Evolutionary conservation across 441 rosid species (phyloP).

Genomic region (Metrosideros polymorpha): DNA sequence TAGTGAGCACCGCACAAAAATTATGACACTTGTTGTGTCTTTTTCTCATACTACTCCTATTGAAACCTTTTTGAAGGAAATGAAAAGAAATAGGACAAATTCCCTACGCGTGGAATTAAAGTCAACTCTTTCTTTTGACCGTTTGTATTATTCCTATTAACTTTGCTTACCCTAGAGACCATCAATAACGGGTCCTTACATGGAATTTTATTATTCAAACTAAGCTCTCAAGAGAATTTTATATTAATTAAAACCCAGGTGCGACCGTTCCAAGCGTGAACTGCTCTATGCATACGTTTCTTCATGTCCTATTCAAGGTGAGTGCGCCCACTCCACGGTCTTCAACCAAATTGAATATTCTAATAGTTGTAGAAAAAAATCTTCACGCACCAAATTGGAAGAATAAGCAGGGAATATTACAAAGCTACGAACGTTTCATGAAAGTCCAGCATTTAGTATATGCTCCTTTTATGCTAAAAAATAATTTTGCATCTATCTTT

Average conservation of each 20-base stretch:
- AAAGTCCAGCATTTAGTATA: background rate
- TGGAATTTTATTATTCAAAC: background rate
- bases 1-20: no score
- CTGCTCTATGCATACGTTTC: background rate
- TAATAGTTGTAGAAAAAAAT: background rate
- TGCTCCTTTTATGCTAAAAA: background rate
- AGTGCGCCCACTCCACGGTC: background rate
- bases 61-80: background rate
- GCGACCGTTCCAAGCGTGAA: background rate
- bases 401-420: background rate
- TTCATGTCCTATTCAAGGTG: background rate
- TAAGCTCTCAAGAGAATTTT: background rate
- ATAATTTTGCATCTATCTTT: background rate
- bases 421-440: background rate
- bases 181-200: background rate
- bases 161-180: background rate
- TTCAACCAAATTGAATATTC: background rate
- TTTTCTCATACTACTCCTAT: background rate
- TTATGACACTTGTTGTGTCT: rapidly evolving
- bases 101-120: background rate
- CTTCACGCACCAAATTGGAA: background rate
- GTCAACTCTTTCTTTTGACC: background rate
- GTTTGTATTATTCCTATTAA: background rate
- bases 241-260: background rate
- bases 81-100: background rate